Conservation (phyloP, 2,329 filamentous ascomycete species). For the Coleophoma cylindrospora region DNA sequence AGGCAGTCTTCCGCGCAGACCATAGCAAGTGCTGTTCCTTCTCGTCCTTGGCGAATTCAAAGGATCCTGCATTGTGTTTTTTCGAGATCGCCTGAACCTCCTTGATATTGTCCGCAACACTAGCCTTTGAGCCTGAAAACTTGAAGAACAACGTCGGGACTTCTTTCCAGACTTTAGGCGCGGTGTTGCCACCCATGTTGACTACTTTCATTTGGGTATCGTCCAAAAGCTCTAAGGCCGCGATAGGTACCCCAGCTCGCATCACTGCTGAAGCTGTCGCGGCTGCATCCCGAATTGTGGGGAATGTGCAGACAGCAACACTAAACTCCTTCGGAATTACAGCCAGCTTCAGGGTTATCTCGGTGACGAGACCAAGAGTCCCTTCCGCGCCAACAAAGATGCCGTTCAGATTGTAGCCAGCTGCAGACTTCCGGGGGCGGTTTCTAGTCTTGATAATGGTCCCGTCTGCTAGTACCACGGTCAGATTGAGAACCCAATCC, state of each 20-base stretch:
- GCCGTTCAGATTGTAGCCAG: constrained; percentile 76
- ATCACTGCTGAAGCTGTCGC: constrained; percentile 68
- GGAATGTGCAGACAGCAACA: constrained; percentile 74
- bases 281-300: constrained; percentile 68
- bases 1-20: constrained; percentile 73
- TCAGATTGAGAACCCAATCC: constrained; percentile 80
- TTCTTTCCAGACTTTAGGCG: constrained; percentile 65
- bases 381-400: constrained; percentile 79
- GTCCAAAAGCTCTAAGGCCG: constrained; percentile 68
- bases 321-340: constrained; percentile 69
- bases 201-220: constrained; percentile 80
- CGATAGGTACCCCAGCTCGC: constrained; percentile 39
- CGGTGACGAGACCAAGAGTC: constrained; percentile 74
- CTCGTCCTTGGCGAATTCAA: constrained; percentile 69
- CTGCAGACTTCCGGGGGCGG: constrained; percentile 71
- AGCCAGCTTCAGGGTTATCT: constrained; percentile 76
- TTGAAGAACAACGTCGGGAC: constrained; percentile 77
- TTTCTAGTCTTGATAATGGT: constrained; percentile 72
- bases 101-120: constrained; percentile 70
- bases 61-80: constrained; percentile 54
- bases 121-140: constrained; percentile 70
- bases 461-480: constrained; percentile 74
- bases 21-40: constrained; percentile 70
- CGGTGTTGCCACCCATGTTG: constrained; percentile 65
- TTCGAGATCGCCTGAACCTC: constrained; percentile 63